These are phyloP conservation scores for Takakia lepidozioides DNA, from an alignment of 225 moss, liverwort and hornwort species.

Conservation along the genomic window DNA sequence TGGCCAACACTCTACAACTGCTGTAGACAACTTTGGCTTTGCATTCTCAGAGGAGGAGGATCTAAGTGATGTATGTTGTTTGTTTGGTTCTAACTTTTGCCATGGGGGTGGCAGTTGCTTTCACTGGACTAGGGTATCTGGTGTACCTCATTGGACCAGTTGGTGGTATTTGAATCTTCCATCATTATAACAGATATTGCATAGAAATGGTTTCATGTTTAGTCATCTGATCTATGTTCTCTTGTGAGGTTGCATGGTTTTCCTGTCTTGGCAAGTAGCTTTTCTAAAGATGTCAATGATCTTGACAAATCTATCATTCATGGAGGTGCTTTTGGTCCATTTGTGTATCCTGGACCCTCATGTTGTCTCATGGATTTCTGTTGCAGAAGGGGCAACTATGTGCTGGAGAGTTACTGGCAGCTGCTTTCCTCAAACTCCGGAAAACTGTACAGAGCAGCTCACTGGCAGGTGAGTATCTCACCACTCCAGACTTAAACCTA, in stretches of 20 bases:
- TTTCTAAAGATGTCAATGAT: too few species aligned
- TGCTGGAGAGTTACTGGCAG: slow-evolving; percentile 52
- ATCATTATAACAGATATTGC: not conserved
- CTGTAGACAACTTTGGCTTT: slow-evolving; percentile 43
- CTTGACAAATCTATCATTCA: too few species aligned
- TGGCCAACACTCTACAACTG: slow-evolving; percentile 28
- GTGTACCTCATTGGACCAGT: too few species aligned
- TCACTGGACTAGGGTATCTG: too few species aligned
- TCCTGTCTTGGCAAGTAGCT: too few species aligned
- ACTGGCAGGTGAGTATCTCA: slow-evolving; percentile 50
- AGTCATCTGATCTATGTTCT: too few species aligned
- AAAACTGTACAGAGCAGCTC: slow-evolving; percentile 60
- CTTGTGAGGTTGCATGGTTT: too few species aligned
- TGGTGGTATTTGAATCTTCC: too few species aligned
- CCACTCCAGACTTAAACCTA: too few species aligned
- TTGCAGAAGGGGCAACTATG: slow-evolving; percentile 47
- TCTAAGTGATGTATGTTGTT: slow-evolving; percentile 18
- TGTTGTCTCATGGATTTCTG: not conserved
- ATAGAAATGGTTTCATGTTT: not conserved
- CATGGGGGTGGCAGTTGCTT: too few species aligned
- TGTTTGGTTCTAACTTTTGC: not conserved
- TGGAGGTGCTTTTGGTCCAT: too few species aligned
- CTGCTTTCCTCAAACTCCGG: slow-evolving; percentile 57
- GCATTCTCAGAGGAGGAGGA: slow-evolving; percentile 57
- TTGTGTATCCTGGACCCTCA: too few species aligned